Conservation (phyloP, 805 yeast species). For the Candida pini region DNA sequence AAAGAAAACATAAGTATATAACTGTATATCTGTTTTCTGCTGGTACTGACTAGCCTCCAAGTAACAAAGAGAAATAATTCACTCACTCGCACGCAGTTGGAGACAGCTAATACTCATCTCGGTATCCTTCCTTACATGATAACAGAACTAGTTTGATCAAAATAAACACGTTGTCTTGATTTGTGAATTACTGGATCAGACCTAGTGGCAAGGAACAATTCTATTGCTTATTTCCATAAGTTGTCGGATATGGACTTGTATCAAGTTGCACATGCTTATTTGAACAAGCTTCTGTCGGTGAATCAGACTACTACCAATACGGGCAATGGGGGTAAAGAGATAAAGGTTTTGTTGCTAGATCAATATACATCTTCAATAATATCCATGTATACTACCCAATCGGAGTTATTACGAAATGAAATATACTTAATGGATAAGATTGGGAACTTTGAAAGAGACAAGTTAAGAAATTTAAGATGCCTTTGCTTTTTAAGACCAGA, state of each 20-base stretch:
- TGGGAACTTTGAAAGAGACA: constrained; percentile 54
- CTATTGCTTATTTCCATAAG: too few species aligned
- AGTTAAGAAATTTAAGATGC: constrained; percentile 76
- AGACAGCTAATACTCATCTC: too few species aligned
- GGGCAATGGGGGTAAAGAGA: constrained; percentile 28
- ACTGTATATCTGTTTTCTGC: too few species aligned
- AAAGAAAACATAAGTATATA: too few species aligned
- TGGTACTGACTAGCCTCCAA: too few species aligned
- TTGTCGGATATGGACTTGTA: constrained; percentile 39
- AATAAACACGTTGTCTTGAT: too few species aligned
- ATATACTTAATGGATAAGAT: constrained; percentile 75
- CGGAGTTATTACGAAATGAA: constrained; percentile 73
- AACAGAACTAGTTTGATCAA: too few species aligned
- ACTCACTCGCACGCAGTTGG: too few species aligned
- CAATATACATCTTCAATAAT: constrained; percentile 73
- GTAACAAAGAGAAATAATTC: too few species aligned
- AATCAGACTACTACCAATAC: constrained; percentile 13
- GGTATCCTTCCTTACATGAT: too few species aligned
- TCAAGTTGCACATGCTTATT: constrained; percentile 38
- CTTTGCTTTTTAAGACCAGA: constrained; percentile 74
- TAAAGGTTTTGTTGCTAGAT: constrained; percentile 77
- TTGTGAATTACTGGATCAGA: too few species aligned
- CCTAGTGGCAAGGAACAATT: too few species aligned
- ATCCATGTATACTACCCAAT: constrained; percentile 87
- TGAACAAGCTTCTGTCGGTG: constrained; percentile 30